These are phyloP conservation scores for Incumbomyces delicatus DNA, from an alignment of 2,329 filamentous ascomycete genomes.

Conservation along the genomic window DNA sequence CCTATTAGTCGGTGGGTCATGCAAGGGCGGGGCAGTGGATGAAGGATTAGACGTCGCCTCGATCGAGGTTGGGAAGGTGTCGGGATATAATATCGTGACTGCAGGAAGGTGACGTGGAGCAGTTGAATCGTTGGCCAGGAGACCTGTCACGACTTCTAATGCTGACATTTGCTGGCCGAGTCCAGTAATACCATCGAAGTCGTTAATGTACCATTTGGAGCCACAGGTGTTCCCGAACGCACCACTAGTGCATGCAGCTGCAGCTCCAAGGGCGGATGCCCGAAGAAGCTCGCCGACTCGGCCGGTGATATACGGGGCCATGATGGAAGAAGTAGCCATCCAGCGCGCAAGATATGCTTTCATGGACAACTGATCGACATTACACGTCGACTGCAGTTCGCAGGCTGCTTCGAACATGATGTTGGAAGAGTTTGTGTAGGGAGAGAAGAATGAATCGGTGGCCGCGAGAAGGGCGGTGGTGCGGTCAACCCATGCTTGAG, in stretches of 20 bases:
- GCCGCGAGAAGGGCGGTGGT: constrained; percentile 47
- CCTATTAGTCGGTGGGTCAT: constrained; percentile 9
- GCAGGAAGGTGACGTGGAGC: constrained; percentile 12
- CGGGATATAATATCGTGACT: constrained; percentile 9
- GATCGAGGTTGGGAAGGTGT: not conserved
- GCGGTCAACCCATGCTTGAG: constrained; percentile 43
- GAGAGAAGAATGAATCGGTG: constrained; percentile 40
- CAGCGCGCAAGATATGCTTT: constrained; percentile 61
- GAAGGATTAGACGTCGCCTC: constrained; percentile 4
- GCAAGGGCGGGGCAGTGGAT: constrained; percentile 12
- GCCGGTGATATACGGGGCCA: constrained; percentile 51
- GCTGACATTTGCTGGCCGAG: constrained; percentile 62
- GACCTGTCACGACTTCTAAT: constrained; percentile 43
- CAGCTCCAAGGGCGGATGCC: constrained; percentile 50
- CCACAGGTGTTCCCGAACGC: constrained; percentile 50
- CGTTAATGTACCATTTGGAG: constrained; percentile 49
- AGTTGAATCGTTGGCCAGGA: constrained; percentile 20
- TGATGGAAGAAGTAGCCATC: constrained; percentile 50
- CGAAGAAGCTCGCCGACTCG: constrained; percentile 49
- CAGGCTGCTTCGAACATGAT: constrained; percentile 59
- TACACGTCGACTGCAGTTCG: constrained; percentile 52
- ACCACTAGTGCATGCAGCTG: constrained; percentile 53
- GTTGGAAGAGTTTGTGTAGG: constrained; percentile 33
- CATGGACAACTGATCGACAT: constrained; percentile 62
- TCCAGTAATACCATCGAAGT: constrained; percentile 49